Evolutionary conservation across 495 filamentous ascomycete species (phyloP).

Genomic region (Staphylotrichum longicolle): DNA sequence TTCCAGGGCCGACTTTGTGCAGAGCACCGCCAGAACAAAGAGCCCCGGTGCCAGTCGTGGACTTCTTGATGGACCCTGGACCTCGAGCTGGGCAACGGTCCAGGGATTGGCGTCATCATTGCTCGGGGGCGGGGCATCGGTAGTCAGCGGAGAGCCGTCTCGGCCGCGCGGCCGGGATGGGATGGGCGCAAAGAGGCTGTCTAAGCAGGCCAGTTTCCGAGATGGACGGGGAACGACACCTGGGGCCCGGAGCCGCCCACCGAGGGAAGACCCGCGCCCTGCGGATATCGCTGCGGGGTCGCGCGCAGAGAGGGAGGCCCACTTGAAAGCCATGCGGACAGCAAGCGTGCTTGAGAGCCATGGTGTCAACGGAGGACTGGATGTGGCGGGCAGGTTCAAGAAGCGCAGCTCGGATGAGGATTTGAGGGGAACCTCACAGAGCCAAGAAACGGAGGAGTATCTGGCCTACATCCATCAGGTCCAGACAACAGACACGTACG

Average conservation of each 20-base stretch:
- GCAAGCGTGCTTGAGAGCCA: conserved; percentile 53
- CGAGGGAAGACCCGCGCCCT: conserved; percentile 37
- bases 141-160: conserved; percentile 32
- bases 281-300: conserved; percentile 50
- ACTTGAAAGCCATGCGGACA: conserved; percentile 47
- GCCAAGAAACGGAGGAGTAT: conserved; percentile 56
- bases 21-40: conserved; percentile 31
- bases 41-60: conserved; percentile 37
- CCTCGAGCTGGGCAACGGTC: conserved; percentile 48
- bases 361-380: conserved; percentile 47
- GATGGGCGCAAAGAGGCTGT: conserved; percentile 27
- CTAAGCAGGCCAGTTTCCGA: conserved; percentile 25
- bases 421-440: conserved; percentile 26
- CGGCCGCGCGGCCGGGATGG: conserved; percentile 34
- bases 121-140: conserved; percentile 33
- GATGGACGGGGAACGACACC: conserved; percentile 11
- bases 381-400: conserved; percentile 51
- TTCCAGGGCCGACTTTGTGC: conserved; percentile 32
- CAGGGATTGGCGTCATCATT: conserved; percentile 46
- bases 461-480: conserved; percentile 91
- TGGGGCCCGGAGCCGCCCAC: conserved; percentile 45
- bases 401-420: conserved; percentile 54
- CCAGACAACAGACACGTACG: conserved; percentile 75
- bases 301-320: conserved; percentile 46
- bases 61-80: conserved; percentile 44